Evolutionary conservation across 345 rosid species (phyloP).

Genomic region (Iberis pinnata): DNA sequence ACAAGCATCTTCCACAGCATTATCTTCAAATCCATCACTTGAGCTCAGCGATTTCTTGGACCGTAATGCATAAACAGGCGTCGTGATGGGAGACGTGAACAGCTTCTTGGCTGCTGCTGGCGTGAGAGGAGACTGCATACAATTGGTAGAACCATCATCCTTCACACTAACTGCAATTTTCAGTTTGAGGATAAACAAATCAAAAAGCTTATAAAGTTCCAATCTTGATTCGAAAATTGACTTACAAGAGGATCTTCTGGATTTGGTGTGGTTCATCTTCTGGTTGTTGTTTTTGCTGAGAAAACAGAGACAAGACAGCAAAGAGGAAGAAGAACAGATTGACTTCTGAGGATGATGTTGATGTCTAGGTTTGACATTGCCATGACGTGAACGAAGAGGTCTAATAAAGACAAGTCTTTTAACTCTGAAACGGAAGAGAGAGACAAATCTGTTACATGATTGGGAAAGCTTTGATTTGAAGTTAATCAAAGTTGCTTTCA

Average conservation of each 20-base stretch:
- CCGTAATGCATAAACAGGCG: constrained; percentile 36
- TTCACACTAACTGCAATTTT: constrained; percentile 20
- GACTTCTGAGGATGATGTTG: constrained; percentile 19
- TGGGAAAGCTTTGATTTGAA: constrained; percentile 51
- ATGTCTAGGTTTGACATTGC: constrained; percentile 13
- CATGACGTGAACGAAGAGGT: constrained; percentile 27
- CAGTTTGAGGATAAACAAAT: neutral
- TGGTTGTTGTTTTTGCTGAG: constrained; percentile 10
- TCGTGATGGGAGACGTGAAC: constrained; percentile 45
- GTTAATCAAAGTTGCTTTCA: constrained; percentile 48
- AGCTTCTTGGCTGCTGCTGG: constrained; percentile 48
- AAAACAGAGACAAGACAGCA: constrained; percentile 28
- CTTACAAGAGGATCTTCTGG: constrained; percentile 32
- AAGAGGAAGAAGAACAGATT: constrained; percentile 7
- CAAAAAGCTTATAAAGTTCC: neutral
- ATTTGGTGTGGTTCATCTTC: constrained; percentile 35
- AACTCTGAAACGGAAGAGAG: constrained; percentile 43
- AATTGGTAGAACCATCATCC: constrained; percentile 19
- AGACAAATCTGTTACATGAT: constrained; percentile 40
- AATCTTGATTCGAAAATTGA: neutral
- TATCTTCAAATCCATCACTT: constrained; percentile 26
- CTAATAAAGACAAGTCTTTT: constrained; percentile 44
- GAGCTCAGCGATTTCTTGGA: constrained; percentile 19
- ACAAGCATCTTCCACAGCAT: constrained; percentile 65
- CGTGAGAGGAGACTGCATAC: constrained; percentile 43